Base-by-base conservation (phyloP, 768 basidiomycete genomes). In the Chalciporus pseudorubinellus region DNA sequence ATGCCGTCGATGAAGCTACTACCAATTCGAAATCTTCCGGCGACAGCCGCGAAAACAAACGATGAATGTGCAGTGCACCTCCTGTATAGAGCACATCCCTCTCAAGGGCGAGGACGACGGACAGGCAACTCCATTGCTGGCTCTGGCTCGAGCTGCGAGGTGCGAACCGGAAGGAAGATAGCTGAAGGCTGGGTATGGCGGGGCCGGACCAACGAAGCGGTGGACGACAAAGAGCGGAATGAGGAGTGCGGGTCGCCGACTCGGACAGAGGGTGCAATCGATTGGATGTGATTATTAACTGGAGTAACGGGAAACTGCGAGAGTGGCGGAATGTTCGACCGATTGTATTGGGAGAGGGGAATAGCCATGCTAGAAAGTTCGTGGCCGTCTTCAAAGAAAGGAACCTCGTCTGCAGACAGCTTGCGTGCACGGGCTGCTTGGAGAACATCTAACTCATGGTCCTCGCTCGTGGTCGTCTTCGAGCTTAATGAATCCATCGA, bases 401-500 rank as follows among this genome's bases (percentile, higher is more conserved):
- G 44, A 13, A 13, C 26, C 11, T 39, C 47, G n/a, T 12, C 3
- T 11, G 20, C 24, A 5, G 44, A 5, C 5, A 14, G 18, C 38
- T 40, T 42, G 39, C 10, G 47, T 5, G 28, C 19, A 11, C 48
- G 56, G 11, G 21, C 10, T 4, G 34, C 31, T 39, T 3, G 46
- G 18, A 68, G 18, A 29, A 62, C 59, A 1, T 63, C 60, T 11
- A 68, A 22, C 14, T 70, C 68, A 34, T 59, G 69, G 21, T 63
- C 64, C 48, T 70, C 67, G 39, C 59, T 69, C 18, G 43, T 14
- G 39, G 52, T 70, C 13, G 58, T 50, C 42, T 47, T 64, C 3
- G 67, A 68, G 50, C 62, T 64, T 21, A 65, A 43, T 24, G 67
- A 69, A 4, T 68, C 67, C 24, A 69, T 33, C 33, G 67, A 68